A percentile compares a stretch with the other conserved stretches of the same genome.
phyloP scores from a whole-genome alignment of 768 basidiomycete species.

The Daedalea quercina region DNA sequence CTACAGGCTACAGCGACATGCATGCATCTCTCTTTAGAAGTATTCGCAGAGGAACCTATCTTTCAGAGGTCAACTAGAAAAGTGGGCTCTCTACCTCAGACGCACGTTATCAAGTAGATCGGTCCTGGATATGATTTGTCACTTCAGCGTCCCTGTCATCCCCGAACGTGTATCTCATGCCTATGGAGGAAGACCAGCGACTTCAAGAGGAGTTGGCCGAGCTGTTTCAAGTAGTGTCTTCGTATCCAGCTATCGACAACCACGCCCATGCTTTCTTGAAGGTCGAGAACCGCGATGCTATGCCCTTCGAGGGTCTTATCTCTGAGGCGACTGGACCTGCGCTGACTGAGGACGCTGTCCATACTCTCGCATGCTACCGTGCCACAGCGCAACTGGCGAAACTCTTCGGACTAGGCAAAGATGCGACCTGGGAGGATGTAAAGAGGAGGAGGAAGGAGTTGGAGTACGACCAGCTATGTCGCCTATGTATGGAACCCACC shows the following conservation, averaged over 20 bases:
- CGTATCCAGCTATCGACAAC: conserved; percentile 65
- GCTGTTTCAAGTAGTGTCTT: conserved; percentile 10
- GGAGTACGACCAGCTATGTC: conserved; percentile 54
- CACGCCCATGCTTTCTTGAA: conserved; percentile 70
- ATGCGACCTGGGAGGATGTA: conserved; percentile 51
- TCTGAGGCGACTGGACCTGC: conserved; percentile 58
- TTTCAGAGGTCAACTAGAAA: too few species aligned
- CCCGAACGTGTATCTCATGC: background rate
- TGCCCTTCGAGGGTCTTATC: conserved; percentile 59
- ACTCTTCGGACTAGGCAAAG: conserved; percentile 36
- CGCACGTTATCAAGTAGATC: too few species aligned
- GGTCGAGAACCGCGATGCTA: conserved; percentile 31
- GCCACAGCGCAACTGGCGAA: conserved; percentile 49
- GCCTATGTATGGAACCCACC: conserved; percentile 43
- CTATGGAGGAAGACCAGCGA: background rate
- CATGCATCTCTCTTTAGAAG: too few species aligned
- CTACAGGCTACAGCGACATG: too few species aligned
- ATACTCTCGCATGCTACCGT: conserved; percentile 54
- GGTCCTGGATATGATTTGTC: too few species aligned
- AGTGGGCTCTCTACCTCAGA: too few species aligned
- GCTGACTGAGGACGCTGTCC: conserved; percentile 39
- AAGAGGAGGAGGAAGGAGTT: conserved; percentile 37
- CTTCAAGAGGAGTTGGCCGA: conserved; percentile 6
- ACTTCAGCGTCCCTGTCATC: too few species aligned
- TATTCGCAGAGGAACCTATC: too few species aligned